Conservation (phyloP, 2,329 filamentous ascomycete species). For the Hysterium pulicare region DNA sequence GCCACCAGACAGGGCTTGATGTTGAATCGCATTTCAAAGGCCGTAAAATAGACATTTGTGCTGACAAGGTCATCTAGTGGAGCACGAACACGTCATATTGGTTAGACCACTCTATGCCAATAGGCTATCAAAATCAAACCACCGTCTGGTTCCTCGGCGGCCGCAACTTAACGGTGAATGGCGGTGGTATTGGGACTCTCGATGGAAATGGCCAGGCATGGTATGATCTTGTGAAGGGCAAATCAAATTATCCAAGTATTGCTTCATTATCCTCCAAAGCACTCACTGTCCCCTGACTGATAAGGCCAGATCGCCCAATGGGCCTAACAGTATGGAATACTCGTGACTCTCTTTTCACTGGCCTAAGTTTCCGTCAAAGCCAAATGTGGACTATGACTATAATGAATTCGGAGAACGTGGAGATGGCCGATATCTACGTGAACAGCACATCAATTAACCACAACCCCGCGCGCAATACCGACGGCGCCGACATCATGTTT, state of each 20-base stretch:
- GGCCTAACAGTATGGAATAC: constrained; percentile 49
- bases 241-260: too few species aligned
- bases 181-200: constrained; percentile 52
- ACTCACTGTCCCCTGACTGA: too few species aligned
- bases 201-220: constrained; percentile 60
- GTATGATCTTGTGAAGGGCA: too few species aligned
- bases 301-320: too few species aligned
- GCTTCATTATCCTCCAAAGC: too few species aligned
- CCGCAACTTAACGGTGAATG: constrained; percentile 53
- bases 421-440: constrained; percentile 50
- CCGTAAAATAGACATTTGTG: too few species aligned
- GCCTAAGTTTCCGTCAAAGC: constrained; percentile 51
- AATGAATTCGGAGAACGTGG: constrained; percentile 45
- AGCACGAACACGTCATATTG: constrained; percentile 25
- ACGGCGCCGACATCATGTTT: constrained; percentile 53
- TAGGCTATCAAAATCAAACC: constrained; percentile 15
- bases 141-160: constrained; percentile 24
- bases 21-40: too few species aligned
- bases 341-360: constrained; percentile 46
- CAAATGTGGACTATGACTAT: constrained; percentile 59
- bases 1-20: too few species aligned
- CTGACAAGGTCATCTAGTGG: constrained; percentile 17
- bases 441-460: too few species aligned
- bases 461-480: constrained; percentile 29
- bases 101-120: constrained; percentile 24